Conservation (phyloP, 2,329 filamentous ascomycete genomes). For the Lomentospora prolificans region DNA sequence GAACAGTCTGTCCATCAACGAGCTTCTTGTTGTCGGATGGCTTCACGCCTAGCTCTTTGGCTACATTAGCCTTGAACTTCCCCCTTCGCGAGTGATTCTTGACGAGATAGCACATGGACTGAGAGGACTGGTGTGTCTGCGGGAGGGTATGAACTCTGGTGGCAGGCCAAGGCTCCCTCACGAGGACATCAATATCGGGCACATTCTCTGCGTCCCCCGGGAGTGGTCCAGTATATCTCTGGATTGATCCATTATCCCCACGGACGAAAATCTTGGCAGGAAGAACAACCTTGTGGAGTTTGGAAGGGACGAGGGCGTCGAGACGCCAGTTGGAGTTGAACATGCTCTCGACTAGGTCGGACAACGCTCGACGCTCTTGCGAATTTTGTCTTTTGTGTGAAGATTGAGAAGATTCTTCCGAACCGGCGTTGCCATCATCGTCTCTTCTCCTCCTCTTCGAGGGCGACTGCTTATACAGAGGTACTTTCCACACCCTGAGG, state of each 20-base stretch:
- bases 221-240: slow-evolving; percentile 59
- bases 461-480: slow-evolving; percentile 32
- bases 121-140: slow-evolving; percentile 51
- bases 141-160: slow-evolving; percentile 57
- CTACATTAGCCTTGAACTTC: slow-evolving; percentile 62
- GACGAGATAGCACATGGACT: slow-evolving; percentile 78
- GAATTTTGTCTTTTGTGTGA: slow-evolving; percentile 8
- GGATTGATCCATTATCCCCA: slow-evolving; percentile 53
- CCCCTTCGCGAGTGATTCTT: slow-evolving; percentile 68
- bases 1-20: slow-evolving; percentile 52
- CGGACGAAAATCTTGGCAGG: slow-evolving; percentile 63
- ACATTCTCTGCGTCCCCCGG: slow-evolving; percentile 33
- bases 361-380: slow-evolving; percentile 13
- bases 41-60: slow-evolving; percentile 53
- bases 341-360: slow-evolving; percentile 19
- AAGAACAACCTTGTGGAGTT: slow-evolving; percentile 54
- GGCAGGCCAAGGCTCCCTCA: slow-evolving; percentile 71
- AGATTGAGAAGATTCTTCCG: background rate
- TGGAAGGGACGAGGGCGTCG: slow-evolving; percentile 58
- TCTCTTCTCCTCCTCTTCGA: slow-evolving; percentile 12
- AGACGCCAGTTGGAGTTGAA: slow-evolving; percentile 47
- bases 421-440: slow-evolving; percentile 7
- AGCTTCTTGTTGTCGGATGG: slow-evolving; percentile 49
- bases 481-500: slow-evolving; percentile 78
- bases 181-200: slow-evolving; percentile 60